Evolutionary conservation across 2,329 filamentous ascomycete genomes (phyloP).

Genomic region (Xylariaceae sp.): DNA sequence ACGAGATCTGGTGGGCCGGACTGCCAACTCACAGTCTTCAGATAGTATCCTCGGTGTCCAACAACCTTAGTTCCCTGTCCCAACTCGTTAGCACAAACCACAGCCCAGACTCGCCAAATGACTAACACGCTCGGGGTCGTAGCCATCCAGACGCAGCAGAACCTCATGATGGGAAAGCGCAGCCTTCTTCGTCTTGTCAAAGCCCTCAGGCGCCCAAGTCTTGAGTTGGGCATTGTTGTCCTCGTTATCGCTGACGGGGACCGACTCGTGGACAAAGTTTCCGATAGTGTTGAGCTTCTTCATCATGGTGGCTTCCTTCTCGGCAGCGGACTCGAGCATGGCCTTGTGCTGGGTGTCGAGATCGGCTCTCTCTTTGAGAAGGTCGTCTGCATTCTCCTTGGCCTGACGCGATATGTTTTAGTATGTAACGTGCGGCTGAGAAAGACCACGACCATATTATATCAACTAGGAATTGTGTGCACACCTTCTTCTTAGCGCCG

Average conservation of each 20-base stretch:
- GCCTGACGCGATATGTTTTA: constrained; percentile 43
- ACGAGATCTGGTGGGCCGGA: neutral
- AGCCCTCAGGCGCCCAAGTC: constrained; percentile 77
- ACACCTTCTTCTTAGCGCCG: constrained; percentile 56
- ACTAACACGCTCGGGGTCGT: constrained; percentile 73
- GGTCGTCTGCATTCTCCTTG: constrained; percentile 81
- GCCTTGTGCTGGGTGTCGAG: constrained; percentile 81
- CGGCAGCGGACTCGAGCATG: constrained; percentile 68
- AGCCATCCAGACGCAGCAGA: constrained; percentile 80
- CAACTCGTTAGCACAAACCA: neutral
- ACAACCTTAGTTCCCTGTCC: constrained; percentile 77
- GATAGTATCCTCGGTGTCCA: constrained; percentile 90
- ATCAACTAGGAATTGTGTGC: too few relatives aligned
- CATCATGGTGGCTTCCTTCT: constrained; percentile 73
- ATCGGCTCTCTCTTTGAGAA: constrained; percentile 74
- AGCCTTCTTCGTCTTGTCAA: constrained; percentile 70
- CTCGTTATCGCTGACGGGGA: constrained; percentile 39
- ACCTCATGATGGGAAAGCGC: constrained; percentile 93
- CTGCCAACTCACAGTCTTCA: constrained; percentile 50
- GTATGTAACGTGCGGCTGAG: too few relatives aligned
- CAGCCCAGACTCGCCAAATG: neutral
- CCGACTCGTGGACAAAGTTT: constrained; percentile 83
- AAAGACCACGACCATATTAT: too few relatives aligned
- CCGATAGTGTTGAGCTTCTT: constrained; percentile 81
- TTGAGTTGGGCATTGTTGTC: constrained; percentile 78